Percentiles rank a stretch among this genome's conserved stretches.
phyloP scores from a whole-genome alignment of 441 rosid genomes.

The Erodium texanum region DNA sequence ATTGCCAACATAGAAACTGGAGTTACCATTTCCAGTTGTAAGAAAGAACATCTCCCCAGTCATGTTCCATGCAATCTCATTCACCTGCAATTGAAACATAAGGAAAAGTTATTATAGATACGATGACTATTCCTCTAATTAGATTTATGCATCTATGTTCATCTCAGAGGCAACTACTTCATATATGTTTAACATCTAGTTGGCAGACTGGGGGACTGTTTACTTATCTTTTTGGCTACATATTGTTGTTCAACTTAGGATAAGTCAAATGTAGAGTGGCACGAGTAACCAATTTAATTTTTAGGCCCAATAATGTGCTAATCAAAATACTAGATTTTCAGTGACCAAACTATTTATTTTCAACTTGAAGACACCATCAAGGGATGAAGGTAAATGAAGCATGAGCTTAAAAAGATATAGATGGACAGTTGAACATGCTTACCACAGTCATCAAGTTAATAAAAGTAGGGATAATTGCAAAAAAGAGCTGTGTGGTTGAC shows the following conservation, averaged over 20 bases:
- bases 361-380: background rate
- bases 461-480: too few relatives aligned
- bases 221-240: background rate
- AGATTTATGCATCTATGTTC: background rate
- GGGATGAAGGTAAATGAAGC: background rate
- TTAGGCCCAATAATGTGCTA: too few relatives aligned
- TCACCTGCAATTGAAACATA: slow-evolving; percentile 39
- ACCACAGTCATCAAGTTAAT: too few relatives aligned
- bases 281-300: background rate
- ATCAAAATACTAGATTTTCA: background rate
- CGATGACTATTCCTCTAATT: too few relatives aligned
- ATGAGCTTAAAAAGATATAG: background rate
- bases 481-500: too few relatives aligned
- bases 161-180: background rate
- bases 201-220: background rate
- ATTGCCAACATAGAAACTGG: slow-evolving; percentile 11
- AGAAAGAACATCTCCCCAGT: slow-evolving; percentile 86
- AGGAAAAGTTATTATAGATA: background rate
- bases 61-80: slow-evolving; percentile 97
- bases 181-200: background rate
- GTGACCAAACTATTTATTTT: background rate
- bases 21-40: slow-evolving; percentile 86
- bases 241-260: background rate
- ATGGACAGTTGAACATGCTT: too few relatives aligned
- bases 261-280: background rate